A percentile compares a stretch with the other conserved stretches of the same genome.
phyloP scores from a whole-genome alignment of 2,329 filamentous ascomycete genomes.

The Cladosporium sp. region DNA sequence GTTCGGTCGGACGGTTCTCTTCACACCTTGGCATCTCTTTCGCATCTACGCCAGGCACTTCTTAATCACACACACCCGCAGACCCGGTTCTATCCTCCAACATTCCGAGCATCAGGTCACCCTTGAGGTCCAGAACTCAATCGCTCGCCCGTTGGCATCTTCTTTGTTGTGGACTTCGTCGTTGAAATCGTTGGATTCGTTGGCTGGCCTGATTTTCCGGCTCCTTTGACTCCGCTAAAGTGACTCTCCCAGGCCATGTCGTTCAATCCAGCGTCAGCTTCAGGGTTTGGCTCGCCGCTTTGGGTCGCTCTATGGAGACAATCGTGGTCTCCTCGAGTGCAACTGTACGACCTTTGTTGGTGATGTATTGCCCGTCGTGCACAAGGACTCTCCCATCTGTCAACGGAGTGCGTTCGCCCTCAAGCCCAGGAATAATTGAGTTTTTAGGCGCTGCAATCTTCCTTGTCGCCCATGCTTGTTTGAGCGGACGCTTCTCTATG shows the following conservation, averaged over 20 bases:
- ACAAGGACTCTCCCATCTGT: background rate
- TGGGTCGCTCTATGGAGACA: background rate
- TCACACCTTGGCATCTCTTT: background rate
- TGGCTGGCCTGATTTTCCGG: background rate
- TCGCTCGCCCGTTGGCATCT: background rate
- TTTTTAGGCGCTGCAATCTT: background rate
- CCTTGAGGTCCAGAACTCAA: background rate
- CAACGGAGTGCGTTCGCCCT: background rate
- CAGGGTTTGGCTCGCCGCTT: background rate
- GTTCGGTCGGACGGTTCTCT: background rate
- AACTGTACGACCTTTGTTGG: background rate
- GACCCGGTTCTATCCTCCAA: background rate
- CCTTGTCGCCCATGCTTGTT: background rate
- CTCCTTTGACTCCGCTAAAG: background rate
- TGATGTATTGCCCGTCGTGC: background rate
- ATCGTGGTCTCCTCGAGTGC: background rate
- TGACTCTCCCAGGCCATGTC: background rate
- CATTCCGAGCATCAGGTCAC: background rate
- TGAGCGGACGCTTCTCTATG: background rate
- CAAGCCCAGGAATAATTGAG: background rate
- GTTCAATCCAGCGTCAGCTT: background rate
- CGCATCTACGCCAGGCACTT: background rate
- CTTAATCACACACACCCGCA: background rate
- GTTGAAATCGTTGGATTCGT: background rate
- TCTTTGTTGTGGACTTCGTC: background rate